Conservation (phyloP, 768 basidiomycete genomes). For the Boletus sp. region DNA sequence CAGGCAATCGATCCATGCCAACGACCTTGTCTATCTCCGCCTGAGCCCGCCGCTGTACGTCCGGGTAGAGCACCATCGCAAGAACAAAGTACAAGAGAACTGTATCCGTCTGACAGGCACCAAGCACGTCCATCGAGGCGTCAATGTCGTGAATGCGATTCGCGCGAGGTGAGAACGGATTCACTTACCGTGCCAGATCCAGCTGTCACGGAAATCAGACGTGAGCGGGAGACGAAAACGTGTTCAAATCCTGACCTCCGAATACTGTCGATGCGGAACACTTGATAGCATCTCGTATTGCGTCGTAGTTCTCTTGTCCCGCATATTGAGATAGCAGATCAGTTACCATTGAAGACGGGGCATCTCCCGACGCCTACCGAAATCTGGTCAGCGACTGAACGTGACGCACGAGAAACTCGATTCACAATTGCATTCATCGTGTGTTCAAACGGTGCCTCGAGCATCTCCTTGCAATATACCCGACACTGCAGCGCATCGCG, state of each 20-base stretch:
- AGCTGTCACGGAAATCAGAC: not conserved
- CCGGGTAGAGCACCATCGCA: constrained; percentile 27
- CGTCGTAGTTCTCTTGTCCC: not conserved
- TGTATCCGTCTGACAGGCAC: constrained; percentile 10
- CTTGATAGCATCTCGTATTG: not conserved
- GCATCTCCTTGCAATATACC: constrained; percentile 24
- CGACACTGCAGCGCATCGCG: constrained; percentile 5
- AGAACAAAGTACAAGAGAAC: constrained; percentile 21
- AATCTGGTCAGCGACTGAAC: not conserved
- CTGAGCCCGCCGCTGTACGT: constrained; percentile 24
- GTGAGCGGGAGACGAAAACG: not conserved
- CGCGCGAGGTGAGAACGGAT: not conserved
- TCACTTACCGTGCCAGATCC: constrained; percentile 1
- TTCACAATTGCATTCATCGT: not conserved
- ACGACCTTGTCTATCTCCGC: constrained; percentile 27
- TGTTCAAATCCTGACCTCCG: not conserved
- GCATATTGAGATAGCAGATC: not conserved
- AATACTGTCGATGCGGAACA: not conserved
- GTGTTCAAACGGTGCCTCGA: not conserved
- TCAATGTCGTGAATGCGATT: not conserved
- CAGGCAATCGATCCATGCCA: constrained; percentile 23
- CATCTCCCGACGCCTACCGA: constrained; percentile 1
- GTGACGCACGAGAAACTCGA: not conserved
- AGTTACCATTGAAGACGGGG: not conserved
- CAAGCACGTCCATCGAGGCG: too few species aligned